phyloP scores from a whole-genome alignment of 129 eudicot genomes.

The Heracleum sosnowskyi region DNA sequence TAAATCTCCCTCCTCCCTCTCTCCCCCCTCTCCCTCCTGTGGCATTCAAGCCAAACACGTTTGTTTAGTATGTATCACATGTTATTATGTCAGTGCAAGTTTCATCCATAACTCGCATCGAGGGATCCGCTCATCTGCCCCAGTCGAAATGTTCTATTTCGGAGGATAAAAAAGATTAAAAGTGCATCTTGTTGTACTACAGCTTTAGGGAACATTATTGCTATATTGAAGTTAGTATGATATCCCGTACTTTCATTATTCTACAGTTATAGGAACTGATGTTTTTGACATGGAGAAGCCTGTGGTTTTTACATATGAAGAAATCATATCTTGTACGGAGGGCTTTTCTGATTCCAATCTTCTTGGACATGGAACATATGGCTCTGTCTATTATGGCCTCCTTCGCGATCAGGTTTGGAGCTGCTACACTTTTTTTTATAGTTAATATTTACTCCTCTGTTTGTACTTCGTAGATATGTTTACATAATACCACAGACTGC shows the following conservation, averaged over 20 bases:
- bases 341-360: constrained; percentile 79
- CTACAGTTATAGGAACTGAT: constrained; percentile 67
- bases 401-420: constrained; percentile 66
- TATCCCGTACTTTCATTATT: constrained; percentile 13
- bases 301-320: constrained; percentile 61
- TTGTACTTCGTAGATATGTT: constrained; percentile 13
- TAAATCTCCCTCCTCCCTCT: background rate
- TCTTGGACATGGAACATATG: constrained; percentile 91
- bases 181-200: background rate
- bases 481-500: background rate
- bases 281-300: constrained; percentile 93
- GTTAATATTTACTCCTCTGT: constrained; percentile 6
- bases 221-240: background rate
- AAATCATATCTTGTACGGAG: constrained; percentile 55
- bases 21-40: background rate
- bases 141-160: background rate
- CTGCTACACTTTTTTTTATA: constrained; percentile 3
- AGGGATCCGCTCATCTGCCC: background rate
- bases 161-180: background rate
- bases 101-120: background rate
- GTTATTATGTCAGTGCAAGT: background rate
- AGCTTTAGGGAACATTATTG: background rate
- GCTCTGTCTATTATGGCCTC: constrained; percentile 86
- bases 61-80: background rate
- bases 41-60: background rate